A percentile compares a stretch with the other conserved stretches of the same genome.
These are phyloP conservation scores for Ophiostoma quercus DNA, from an alignment of 2,329 filamentous ascomycete species.

Conservation along the genomic window DNA sequence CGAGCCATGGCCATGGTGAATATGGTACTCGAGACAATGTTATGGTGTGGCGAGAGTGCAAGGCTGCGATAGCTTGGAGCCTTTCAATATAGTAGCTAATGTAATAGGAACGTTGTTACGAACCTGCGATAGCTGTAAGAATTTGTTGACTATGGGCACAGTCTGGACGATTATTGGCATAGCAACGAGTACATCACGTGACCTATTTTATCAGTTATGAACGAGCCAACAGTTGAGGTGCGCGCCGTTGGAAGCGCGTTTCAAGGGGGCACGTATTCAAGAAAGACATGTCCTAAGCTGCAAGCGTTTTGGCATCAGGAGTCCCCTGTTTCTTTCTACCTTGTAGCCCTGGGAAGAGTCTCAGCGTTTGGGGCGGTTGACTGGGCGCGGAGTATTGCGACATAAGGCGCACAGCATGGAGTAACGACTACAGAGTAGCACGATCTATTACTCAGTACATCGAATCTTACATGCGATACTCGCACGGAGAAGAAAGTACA, in stretches of 20 bases:
- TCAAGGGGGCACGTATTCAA: not conserved
- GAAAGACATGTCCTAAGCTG: not conserved
- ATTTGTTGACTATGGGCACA: not conserved
- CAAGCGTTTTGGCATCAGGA: not conserved
- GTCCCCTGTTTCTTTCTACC: not conserved
- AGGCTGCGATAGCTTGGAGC: not conserved
- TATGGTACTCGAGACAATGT: not conserved
- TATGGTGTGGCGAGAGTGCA: not conserved
- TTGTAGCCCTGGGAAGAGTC: not conserved
- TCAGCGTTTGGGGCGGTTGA: not conserved
- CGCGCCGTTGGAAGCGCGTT: not conserved
- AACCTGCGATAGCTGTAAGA: not conserved
- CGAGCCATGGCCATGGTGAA: slow-evolving; percentile 3
- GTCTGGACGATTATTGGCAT: not conserved
- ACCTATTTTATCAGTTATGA: not conserved
- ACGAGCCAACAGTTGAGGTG: not conserved
- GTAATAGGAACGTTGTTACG: not conserved
- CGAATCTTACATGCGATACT: no score
- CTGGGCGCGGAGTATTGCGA: not conserved
- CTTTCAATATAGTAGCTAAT: not conserved
- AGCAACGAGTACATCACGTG: not conserved
- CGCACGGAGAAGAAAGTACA: not conserved
- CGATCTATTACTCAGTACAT: no score
- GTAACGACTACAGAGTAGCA: not conserved
- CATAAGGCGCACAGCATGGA: not conserved